phyloP scores from a whole-genome alignment of 495 filamentous ascomycete genomes.

The Lentithecium fluviatile region DNA sequence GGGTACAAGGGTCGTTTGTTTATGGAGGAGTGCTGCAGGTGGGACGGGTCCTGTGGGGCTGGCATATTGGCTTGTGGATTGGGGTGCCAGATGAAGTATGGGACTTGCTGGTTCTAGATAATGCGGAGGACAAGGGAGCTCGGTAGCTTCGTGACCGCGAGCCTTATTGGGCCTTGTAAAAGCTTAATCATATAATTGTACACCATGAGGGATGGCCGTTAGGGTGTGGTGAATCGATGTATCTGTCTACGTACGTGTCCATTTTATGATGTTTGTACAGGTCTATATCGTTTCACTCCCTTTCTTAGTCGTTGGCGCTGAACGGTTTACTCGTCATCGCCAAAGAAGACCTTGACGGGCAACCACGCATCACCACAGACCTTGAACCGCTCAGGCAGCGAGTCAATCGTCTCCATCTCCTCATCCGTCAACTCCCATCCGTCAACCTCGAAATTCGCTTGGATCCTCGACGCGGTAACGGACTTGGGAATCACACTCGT shows the following conservation, averaged over 20 bases:
- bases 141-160: no score
- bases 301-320: background rate
- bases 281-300: background rate
- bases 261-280: no score
- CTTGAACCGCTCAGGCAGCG: constrained; percentile 45
- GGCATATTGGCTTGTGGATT: constrained; percentile 2
- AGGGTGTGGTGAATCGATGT: no score
- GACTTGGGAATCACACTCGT: constrained; percentile 46
- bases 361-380: constrained; percentile 47
- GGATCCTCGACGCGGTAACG: constrained; percentile 42
- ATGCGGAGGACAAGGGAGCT: background rate
- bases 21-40: constrained; percentile 11
- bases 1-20: background rate
- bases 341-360: constrained; percentile 76
- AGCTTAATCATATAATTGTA: background rate
- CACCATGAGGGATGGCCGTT: no score
- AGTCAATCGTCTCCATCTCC: constrained; percentile 42
- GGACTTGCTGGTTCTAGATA: constrained; percentile 6
- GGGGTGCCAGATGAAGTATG: constrained; percentile 22
- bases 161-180: no score
- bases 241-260: no score
- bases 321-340: constrained; percentile 67
- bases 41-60: background rate
- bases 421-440: constrained; percentile 43
- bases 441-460: constrained; percentile 45